Evolutionary conservation across 2,329 filamentous ascomycete genomes (phyloP), one percentile per base, ranked within the genome.

Genomic region (Stagonosporopsis vannaccii): DNA sequence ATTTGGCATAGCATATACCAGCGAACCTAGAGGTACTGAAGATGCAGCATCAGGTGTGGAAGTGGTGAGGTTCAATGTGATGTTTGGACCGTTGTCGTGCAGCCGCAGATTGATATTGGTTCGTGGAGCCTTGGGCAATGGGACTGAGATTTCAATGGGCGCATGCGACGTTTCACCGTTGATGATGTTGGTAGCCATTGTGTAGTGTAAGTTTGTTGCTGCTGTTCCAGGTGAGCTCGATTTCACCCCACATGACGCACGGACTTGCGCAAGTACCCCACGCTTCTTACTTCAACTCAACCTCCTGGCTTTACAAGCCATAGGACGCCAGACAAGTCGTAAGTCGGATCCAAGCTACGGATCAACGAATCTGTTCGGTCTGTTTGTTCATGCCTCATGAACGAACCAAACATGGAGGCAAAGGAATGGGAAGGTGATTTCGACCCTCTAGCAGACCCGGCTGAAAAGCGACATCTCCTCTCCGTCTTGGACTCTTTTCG

Each of bases 1-100:
- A 78, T 97, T 90, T 15, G 95, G 94, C 74, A 99, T 85, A 2
- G 93, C 91, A 73, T 97, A 98, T 41, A 98, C 91, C 71, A 98
- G 94, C 45, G 92, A 97, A 3, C 95, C 94, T 77, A 98, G 83
- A 1, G 76, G 65, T 2, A 78, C 45, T 6, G 69, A 57, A 8
- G 68, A 46, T 23, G 70, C 60, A 1, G 75, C 68, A 19, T 80
- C 84, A 1, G 80, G 69, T 2, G 80, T 78, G 1, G 73, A 58
- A 7, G 82, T 83, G 0, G 82, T 85, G 40, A 88, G 75, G 70
- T 87, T 87, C 11, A 87, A 76, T 39, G 86, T 78, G 11, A 82
- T 70, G 43, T 81, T 84, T 23, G 80, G 82, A 6, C 77, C 74
- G 54, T 84, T 76, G 58, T 83, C 74, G 9, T 82, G 86, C 46